Evolutionary conservation across 306 rosid species (phyloP).

Genomic region (Prunus dulcis): DNA sequence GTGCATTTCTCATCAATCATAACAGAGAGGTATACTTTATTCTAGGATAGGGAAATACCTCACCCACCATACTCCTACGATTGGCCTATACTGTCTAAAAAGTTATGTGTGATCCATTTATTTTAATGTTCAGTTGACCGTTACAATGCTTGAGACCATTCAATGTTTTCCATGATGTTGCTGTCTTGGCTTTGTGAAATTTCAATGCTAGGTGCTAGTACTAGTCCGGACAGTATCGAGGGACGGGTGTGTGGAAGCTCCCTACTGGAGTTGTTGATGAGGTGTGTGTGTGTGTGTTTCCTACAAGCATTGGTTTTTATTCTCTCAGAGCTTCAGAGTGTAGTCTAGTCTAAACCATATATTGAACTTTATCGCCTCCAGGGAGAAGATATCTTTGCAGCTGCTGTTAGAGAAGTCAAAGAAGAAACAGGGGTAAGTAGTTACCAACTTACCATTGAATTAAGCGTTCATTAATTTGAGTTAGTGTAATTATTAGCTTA

Average conservation of each 20-base stretch:
- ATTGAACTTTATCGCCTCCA: conserved; percentile 17
- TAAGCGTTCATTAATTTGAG: neutral
- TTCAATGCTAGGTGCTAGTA: conserved; percentile 53
- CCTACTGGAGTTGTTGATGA: conserved; percentile 85
- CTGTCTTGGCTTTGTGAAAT: neutral
- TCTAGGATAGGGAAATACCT: neutral
- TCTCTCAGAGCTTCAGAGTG: neutral
- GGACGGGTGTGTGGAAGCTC: conserved; percentile 70
- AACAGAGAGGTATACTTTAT: conserved; percentile 57
- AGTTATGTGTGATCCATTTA: neutral
- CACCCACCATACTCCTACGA: neutral
- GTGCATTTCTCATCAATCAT: conserved; percentile 64
- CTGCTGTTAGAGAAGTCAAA: conserved; percentile 80
- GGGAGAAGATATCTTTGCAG: conserved; percentile 79
- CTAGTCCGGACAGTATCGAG: conserved; percentile 69
- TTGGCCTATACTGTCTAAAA: neutral
- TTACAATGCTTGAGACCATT: neutral
- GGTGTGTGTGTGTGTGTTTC: conserved; percentile 48
- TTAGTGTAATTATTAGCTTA: neutral
- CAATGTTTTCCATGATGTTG: neutral
- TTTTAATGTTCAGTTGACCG: neutral
- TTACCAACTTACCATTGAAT: neutral
- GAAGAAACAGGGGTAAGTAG: conserved; percentile 90
- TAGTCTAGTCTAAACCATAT: conserved; percentile 10
- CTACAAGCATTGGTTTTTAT: neutral